These are phyloP conservation scores for Colletotrichum salicis DNA, from an alignment of 2,329 filamentous ascomycete species.

Conservation along the genomic window DNA sequence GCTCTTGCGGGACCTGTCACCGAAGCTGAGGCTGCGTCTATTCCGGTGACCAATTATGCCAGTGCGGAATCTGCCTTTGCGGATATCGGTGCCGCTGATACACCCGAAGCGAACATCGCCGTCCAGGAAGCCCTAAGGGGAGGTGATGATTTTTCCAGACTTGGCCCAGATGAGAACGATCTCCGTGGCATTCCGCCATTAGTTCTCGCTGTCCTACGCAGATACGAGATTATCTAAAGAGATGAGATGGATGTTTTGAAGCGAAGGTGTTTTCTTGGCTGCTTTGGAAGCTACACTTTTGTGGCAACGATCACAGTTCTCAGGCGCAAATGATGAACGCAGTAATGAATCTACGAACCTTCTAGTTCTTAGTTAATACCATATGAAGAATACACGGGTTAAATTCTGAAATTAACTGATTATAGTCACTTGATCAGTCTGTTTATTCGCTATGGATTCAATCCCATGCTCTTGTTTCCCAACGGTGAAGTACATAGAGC, in stretches of 20 bases:
- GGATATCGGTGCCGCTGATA: constrained; percentile 19
- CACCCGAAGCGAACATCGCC: constrained; percentile 5
- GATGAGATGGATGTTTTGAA: background rate
- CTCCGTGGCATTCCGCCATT: constrained; percentile 19
- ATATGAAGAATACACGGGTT: background rate
- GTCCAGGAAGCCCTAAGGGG: background rate
- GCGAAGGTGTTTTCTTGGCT: background rate
- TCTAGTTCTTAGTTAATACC: background rate
- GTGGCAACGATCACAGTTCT: background rate
- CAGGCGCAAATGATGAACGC: background rate
- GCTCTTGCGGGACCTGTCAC: background rate
- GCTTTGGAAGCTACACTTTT: background rate
- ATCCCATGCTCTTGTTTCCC: background rate
- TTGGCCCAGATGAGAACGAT: constrained; percentile 22
- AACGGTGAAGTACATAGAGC: too few species aligned
- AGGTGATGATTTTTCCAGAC: background rate
- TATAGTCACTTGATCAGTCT: too few species aligned
- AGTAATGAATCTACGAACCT: constrained; percentile 12
- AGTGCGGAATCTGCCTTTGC: background rate
- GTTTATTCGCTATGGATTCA: background rate
- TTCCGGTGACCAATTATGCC: background rate
- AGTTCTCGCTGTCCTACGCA: constrained; percentile 21
- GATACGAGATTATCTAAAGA: constrained; percentile 15
- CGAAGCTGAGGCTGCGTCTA: background rate
- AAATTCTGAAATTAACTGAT: background rate